These are phyloP conservation scores for Agaricus blazei DNA, from an alignment of 768 basidiomycete species.

Conservation along the genomic window DNA sequence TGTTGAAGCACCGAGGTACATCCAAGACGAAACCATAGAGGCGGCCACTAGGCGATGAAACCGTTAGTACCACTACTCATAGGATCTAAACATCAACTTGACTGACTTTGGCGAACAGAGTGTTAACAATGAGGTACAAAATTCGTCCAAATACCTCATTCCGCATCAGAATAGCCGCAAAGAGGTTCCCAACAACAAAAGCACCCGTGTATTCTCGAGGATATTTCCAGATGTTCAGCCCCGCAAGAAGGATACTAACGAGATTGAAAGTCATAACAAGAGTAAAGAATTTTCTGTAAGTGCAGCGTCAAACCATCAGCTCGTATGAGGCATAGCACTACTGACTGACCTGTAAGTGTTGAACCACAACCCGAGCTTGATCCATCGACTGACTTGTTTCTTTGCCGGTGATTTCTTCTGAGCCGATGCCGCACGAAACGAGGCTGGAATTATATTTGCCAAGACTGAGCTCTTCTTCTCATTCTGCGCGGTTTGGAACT, in stretches of 20 bases:
- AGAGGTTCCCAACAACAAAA: constrained; percentile 70
- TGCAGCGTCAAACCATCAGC: background rate
- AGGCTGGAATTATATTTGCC: background rate
- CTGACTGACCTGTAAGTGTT: constrained; percentile 64
- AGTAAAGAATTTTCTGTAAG: constrained; percentile 65
- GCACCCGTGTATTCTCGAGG: constrained; percentile 62
- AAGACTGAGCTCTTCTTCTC: background rate
- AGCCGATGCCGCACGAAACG: background rate
- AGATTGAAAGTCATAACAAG: constrained; percentile 57
- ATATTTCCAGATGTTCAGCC: constrained; percentile 63
- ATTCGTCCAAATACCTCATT: constrained; percentile 82
- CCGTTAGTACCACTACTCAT: constrained; percentile 2
- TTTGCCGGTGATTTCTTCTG: constrained; percentile 10
- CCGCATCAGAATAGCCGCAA: constrained; percentile 67
- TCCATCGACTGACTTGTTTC: constrained; percentile 46
- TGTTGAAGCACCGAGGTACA: constrained; percentile 75
- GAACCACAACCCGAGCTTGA: constrained; percentile 67
- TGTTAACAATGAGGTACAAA: constrained; percentile 68
- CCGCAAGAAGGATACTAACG: constrained; percentile 54
- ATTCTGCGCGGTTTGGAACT: constrained; percentile 15
- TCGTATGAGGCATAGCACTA: background rate
- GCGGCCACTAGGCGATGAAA: constrained; percentile 33
- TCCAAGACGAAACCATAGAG: constrained; percentile 52
- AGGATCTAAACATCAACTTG: background rate
- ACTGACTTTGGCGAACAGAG: constrained; percentile 69